Conservation (phyloP, 169 alveolate genomes). For the Cryptosporidium meleagridis region DNA sequence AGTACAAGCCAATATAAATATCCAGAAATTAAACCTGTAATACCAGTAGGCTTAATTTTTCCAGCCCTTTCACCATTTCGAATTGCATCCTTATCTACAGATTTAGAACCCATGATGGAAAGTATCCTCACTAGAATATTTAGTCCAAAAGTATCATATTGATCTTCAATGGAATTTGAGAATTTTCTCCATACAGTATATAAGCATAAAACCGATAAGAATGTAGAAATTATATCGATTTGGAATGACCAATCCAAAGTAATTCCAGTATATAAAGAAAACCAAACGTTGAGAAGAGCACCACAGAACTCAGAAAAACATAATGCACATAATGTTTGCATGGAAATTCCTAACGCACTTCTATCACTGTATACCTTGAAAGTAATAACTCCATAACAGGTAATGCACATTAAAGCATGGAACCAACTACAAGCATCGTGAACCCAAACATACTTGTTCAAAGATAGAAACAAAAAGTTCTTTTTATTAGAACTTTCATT, state of each 20-base stretch:
- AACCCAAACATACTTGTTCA: conserved; percentile 65
- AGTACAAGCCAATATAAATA: conserved; percentile 47
- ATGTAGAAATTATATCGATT: conserved; percentile 76
- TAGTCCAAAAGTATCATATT: conserved; percentile 79
- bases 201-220: conserved; percentile 73
- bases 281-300: conserved; percentile 76
- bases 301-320: conserved; percentile 78
- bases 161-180: conserved; percentile 76
- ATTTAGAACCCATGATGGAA: conserved; percentile 58
- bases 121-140: conserved; percentile 63
- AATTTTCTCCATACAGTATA: conserved; percentile 75
- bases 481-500: background rate
- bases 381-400: conserved; percentile 77
- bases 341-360: conserved; percentile 77
- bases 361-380: conserved; percentile 76
- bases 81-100: conserved; percentile 62
- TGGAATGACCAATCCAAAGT: conserved; percentile 77
- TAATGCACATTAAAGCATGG: conserved; percentile 70
- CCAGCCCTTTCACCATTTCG: conserved; percentile 70
- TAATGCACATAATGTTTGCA: conserved; percentile 80
- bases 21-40: conserved; percentile 28
- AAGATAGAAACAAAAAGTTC: conserved; percentile 31
- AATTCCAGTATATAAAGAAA: conserved; percentile 68
- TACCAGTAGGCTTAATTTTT: conserved; percentile 55
- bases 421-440: conserved; percentile 74